Conservation (phyloP, 208 protist genomes). For the Jaenimonas drosophilae region DNA sequence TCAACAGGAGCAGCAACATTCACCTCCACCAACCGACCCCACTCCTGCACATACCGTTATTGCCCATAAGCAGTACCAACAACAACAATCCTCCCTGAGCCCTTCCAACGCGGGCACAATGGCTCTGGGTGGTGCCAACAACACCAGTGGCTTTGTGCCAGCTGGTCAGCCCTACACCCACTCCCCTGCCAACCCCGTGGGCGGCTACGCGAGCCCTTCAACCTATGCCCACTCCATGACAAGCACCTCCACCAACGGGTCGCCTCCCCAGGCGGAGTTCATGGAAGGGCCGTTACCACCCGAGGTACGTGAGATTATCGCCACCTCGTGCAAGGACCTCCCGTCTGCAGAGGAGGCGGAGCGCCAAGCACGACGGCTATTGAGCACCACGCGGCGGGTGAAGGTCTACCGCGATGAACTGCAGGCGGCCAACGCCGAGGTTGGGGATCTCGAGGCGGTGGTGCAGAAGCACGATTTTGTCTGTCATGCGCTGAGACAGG, state of each 20-base stretch:
- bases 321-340: slow-evolving; percentile 16
- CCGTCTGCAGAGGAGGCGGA: slow-evolving; percentile 54
- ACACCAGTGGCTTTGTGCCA: no score
- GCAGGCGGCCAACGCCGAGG: slow-evolving; percentile 54
- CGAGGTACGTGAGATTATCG: slow-evolving; percentile 62
- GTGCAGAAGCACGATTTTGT: slow-evolving; percentile 34
- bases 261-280: not conserved
- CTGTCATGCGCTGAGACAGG: slow-evolving; percentile 24
- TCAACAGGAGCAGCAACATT: not conserved
- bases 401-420: slow-evolving; percentile 78
- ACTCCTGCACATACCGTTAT: no score
- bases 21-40: not conserved
- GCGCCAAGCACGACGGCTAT: slow-evolving; percentile 59
- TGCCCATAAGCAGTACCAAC: no score
- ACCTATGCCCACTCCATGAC: not conserved
- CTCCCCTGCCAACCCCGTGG: no score
- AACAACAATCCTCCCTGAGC: no score
- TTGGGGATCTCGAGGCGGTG: slow-evolving; percentile 31
- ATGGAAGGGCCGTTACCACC: slow-evolving; percentile 64
- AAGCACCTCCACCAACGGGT: not conserved
- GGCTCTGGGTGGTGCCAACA: no score
- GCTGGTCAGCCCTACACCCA: no score
- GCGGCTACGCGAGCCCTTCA: slow-evolving; percentile 1
- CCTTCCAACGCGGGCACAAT: no score
- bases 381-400: slow-evolving; percentile 66